These are phyloP conservation scores for Phellinidium pouzarii DNA, from an alignment of 1,284 basidiomycete species.

Conservation along the genomic window DNA sequence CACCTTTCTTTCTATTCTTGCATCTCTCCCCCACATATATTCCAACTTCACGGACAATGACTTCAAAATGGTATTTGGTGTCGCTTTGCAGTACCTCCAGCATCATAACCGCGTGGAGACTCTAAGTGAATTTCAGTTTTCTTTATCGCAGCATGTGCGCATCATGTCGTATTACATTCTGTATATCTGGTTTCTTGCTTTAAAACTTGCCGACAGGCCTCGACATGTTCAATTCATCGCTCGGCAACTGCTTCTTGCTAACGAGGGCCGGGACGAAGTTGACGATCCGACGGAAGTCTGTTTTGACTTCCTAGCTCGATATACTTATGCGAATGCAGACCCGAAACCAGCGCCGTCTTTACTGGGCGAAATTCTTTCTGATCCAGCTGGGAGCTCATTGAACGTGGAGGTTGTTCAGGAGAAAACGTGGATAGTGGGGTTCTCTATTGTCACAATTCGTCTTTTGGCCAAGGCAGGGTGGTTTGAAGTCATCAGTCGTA, in stretches of 20 bases:
- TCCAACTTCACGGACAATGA: constrained; percentile 91
- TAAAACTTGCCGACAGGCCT: constrained; percentile 81
- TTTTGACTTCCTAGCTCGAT: constrained; percentile 96
- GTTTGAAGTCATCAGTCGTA: constrained; percentile 82
- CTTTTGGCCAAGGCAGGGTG: constrained; percentile 74
- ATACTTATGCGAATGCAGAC: constrained; percentile 92
- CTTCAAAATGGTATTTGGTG: constrained; percentile 92
- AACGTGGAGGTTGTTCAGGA: constrained; percentile 34
- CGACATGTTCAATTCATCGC: constrained; percentile 85
- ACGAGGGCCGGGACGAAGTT: constrained; percentile 66
- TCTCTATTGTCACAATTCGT: constrained; percentile 82
- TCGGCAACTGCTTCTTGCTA: constrained; percentile 81
- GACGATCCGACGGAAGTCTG: constrained; percentile 95
- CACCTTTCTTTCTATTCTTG: constrained; percentile 85
- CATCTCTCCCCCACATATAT: constrained; percentile 74
- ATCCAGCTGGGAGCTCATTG: constrained; percentile 29
- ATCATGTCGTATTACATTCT: constrained; percentile 91
- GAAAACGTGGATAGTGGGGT: constrained; percentile 87
- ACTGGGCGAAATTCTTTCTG: constrained; percentile 57
- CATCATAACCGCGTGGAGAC: constrained; percentile 75
- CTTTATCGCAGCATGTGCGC: constrained; percentile 92
- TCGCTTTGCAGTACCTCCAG: constrained; percentile 92
- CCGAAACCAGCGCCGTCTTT: constrained; percentile 82
- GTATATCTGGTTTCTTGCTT: constrained; percentile 91
- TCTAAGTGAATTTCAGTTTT: constrained; percentile 67